These are phyloP conservation scores for Quaeritorhiza haematococci DNA, from an alignment of 371 early-diverging fungal species.

Conservation along the genomic window DNA sequence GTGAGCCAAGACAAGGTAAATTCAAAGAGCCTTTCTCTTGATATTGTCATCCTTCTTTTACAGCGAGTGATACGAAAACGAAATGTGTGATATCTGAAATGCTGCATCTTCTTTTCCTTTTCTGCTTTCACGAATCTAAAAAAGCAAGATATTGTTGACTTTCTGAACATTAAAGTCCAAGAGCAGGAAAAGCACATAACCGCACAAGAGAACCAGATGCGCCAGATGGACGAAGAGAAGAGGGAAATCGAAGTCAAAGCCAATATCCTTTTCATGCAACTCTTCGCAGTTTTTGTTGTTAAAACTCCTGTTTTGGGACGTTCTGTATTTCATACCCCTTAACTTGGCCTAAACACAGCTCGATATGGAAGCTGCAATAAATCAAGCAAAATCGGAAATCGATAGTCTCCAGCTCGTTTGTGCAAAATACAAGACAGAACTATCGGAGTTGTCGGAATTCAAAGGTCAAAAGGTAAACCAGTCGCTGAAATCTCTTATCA, in stretches of 20 bases:
- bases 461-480: slow-evolving; percentile 29
- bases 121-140: not conserved
- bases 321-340: too few relatives aligned
- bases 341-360: slow-evolving; percentile 10
- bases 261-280: slow-evolving; percentile 6
- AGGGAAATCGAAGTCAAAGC: slow-evolving; percentile 22
- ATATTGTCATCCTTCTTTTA: not conserved
- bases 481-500: too few relatives aligned
- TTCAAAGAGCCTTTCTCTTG: not conserved
- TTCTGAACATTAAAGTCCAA: slow-evolving; percentile 51
- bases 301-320: not conserved
- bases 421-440: slow-evolving; percentile 38
- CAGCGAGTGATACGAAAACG: not conserved
- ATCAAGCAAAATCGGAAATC: slow-evolving; percentile 26
- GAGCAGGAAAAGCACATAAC: slow-evolving; percentile 50
- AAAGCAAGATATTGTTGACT: slow-evolving; percentile 55
- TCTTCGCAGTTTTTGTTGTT: not conserved
- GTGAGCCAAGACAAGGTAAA: slow-evolving; percentile 43
- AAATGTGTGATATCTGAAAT: slow-evolving; percentile 3
- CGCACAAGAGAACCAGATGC: slow-evolving; percentile 24
- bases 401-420: slow-evolving; percentile 27
- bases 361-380: slow-evolving; percentile 22
- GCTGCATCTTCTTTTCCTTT: not conserved
- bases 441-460: slow-evolving; percentile 38
- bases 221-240: slow-evolving; percentile 39